Percentiles rank a stretch among this genome's conserved stretches.
These are phyloP conservation scores for Fusarium sp. DNA, from an alignment of 2,329 filamentous ascomycete genomes.

Conservation along the genomic window DNA sequence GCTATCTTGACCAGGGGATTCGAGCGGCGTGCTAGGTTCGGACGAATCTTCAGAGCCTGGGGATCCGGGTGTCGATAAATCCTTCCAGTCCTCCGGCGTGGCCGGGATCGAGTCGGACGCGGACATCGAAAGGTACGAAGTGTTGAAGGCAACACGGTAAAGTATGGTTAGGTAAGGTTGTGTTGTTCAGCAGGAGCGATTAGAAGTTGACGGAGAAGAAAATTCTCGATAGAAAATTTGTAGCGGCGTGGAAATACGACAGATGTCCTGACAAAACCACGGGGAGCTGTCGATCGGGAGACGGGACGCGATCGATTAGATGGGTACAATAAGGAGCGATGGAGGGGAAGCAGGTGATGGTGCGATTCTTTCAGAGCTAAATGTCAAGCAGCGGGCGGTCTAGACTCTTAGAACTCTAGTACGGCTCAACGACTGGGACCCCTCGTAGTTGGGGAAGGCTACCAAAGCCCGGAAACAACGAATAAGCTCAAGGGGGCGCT, in stretches of 20 bases:
- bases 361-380: constrained; percentile 48
- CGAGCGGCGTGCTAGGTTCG: constrained; percentile 62
- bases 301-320: constrained; percentile 47
- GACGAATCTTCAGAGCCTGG: constrained; percentile 62
- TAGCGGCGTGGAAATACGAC: constrained; percentile 34
- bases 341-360: constrained; percentile 47
- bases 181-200: not conserved
- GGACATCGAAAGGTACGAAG: constrained; percentile 36
- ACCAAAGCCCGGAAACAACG: constrained; percentile 16
- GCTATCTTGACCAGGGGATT: constrained; percentile 54
- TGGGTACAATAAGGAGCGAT: constrained; percentile 42
- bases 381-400: constrained; percentile 45
- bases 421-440: constrained; percentile 30
- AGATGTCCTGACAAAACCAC: constrained; percentile 27
- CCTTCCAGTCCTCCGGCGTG: constrained; percentile 61
- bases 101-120: constrained; percentile 57
- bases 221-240: constrained; percentile 18
- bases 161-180: not conserved
- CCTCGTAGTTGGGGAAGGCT: constrained; percentile 27
- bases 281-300: constrained; percentile 42
- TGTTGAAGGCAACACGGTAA: constrained; percentile 14
- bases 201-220: constrained; percentile 9
- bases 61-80: constrained; percentile 56
- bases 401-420: constrained; percentile 39
- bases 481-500: constrained; percentile 11